Conservation (phyloP, 2,329 filamentous ascomycete species). For the Pleurostoma richardsiae region DNA sequence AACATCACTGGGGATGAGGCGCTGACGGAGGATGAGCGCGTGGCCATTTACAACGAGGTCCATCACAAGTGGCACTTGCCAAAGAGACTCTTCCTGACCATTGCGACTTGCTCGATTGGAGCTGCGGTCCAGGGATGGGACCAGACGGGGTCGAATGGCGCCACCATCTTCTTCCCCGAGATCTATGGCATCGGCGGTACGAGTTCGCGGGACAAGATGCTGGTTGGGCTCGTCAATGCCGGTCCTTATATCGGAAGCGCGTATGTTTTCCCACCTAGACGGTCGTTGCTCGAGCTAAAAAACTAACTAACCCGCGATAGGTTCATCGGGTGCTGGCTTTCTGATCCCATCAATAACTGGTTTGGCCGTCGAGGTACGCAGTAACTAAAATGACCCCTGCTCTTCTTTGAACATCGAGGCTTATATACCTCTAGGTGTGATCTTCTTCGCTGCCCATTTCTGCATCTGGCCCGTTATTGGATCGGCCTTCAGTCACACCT, state of each 20-base stretch:
- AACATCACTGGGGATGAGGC: conserved; percentile 33
- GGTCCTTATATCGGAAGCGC: conserved; percentile 47
- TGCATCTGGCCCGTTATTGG: conserved; percentile 66
- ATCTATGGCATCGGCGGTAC: conserved; percentile 41
- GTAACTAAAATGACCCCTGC: conserved; percentile 20
- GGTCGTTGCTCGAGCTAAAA: conserved; percentile 18
- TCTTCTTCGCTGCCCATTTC: conserved; percentile 71
- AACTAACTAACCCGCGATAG: background rate
- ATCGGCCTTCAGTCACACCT: conserved; percentile 66
- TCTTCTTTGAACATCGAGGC: conserved; percentile 14
- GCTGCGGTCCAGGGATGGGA: conserved; percentile 48
- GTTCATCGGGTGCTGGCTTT: conserved; percentile 34
- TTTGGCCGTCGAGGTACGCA: conserved; percentile 32
- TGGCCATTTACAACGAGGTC: conserved; percentile 54
- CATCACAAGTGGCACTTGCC: conserved; percentile 66
- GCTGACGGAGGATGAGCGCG: conserved; percentile 43
- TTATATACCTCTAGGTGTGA: conserved; percentile 43
- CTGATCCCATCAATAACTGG: conserved; percentile 43
- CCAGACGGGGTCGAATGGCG: conserved; percentile 26
- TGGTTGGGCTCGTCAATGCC: conserved; percentile 64
- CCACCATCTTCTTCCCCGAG: conserved; percentile 55
- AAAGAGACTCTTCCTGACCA: conserved; percentile 57
- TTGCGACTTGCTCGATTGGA: conserved; percentile 49
- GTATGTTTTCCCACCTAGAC: conserved; percentile 53
- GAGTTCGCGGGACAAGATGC: conserved; percentile 26